Evolutionary conservation across 805 yeast genomes (phyloP).

Genomic region (Lipomyces lipofer): DNA sequence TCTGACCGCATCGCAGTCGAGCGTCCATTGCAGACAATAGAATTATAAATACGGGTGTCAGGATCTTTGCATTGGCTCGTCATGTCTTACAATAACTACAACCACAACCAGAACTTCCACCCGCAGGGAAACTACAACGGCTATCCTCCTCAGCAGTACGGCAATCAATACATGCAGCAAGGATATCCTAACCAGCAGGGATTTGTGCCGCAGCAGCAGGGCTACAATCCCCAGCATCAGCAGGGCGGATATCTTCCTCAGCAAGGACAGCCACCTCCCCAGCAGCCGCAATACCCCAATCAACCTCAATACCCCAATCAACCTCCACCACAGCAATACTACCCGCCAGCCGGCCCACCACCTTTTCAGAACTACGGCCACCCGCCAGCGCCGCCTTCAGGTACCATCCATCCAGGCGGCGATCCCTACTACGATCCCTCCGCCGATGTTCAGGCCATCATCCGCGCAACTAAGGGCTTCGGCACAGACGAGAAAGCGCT

Average conservation of each 20-base stretch:
- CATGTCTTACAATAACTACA: constrained; percentile 3
- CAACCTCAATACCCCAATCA: constrained; percentile 7
- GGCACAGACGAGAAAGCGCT: constrained; percentile 33
- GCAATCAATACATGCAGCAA: neutral
- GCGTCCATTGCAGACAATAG: no score
- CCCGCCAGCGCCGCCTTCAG: constrained; percentile 2
- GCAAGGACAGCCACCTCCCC: constrained; percentile 4
- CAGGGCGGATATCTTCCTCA: constrained; percentile 9
- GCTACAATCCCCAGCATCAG: constrained; percentile 1
- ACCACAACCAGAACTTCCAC: neutral
- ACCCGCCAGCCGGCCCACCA: neutral
- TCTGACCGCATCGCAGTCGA: no score
- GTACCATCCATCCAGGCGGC: neutral
- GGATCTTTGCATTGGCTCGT: no score
- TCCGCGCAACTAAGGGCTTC: constrained; percentile 33
- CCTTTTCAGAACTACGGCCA: neutral
- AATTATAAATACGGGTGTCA: no score
- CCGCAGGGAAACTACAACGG: constrained; percentile 3
- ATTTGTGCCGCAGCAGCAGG: neutral
- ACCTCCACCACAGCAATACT: constrained; percentile 1
- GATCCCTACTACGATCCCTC: constrained; percentile 30
- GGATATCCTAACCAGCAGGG: neutral
- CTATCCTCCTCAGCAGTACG: neutral
- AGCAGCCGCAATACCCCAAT: constrained; percentile 9
- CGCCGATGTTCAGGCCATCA: constrained; percentile 24